A percentile compares a stretch with the other conserved stretches of the same genome.
phyloP scores from a whole-genome alignment of 1,139 yeast genomes.

The Hansenula sp. region DNA sequence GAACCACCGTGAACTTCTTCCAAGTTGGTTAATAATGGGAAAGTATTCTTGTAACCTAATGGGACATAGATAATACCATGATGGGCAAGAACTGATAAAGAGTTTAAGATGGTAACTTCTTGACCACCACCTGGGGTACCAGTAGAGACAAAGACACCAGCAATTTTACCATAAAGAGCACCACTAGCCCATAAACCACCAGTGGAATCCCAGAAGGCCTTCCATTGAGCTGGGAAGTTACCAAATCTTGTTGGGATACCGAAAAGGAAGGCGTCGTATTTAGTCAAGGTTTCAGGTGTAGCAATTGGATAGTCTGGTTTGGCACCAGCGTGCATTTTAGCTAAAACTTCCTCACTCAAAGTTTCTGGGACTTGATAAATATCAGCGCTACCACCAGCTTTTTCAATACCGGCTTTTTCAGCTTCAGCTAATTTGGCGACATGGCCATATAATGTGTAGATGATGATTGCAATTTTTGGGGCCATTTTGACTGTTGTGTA shows the following conservation, averaged over 20 bases:
- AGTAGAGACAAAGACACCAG: conserved; percentile 73
- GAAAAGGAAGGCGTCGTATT: conserved; percentile 72
- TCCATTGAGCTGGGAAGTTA: conserved; percentile 76
- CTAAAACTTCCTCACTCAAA: conserved; percentile 57
- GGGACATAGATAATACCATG: conserved; percentile 82
- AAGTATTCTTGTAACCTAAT: conserved; percentile 67
- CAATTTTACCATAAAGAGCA: conserved; percentile 69
- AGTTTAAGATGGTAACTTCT: conserved; percentile 63
- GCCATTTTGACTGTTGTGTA: conserved; percentile 16
- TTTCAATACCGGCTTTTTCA: conserved; percentile 64
- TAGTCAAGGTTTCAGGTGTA: conserved; percentile 49
- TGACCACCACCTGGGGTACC: conserved; percentile 86
- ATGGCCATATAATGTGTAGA: conserved; percentile 83
- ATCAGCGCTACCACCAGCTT: conserved; percentile 70
- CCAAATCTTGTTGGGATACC: conserved; percentile 87
- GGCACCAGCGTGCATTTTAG: conserved; percentile 60
- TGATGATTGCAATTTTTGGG: conserved; percentile 47
- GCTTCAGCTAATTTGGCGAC: conserved; percentile 63
- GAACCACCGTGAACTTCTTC: conserved; percentile 79
- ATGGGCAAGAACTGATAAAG: conserved; percentile 66
- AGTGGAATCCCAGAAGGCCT: conserved; percentile 76
- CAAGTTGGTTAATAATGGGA: conserved; percentile 53
- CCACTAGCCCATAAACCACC: conserved; percentile 84
- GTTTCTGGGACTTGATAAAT: conserved; percentile 82
- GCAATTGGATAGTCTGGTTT: conserved; percentile 70